These are phyloP conservation scores for Fusarium sp. DNA, from an alignment of 2,329 filamentous ascomycete species.

Conservation along the genomic window DNA sequence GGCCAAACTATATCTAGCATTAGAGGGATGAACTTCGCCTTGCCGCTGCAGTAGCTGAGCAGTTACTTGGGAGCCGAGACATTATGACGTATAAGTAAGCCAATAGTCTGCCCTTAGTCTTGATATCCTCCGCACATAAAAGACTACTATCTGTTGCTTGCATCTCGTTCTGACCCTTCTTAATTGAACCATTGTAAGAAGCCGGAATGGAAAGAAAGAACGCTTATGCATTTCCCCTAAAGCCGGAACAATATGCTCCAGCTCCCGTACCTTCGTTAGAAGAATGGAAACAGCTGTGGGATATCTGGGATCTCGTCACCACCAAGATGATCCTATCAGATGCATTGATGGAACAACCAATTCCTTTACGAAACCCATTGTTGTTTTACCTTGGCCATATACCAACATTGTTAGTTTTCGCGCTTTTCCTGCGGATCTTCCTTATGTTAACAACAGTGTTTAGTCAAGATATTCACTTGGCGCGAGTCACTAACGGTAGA, in stretches of 20 bases:
- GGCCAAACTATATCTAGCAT: neutral
- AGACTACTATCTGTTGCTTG: neutral
- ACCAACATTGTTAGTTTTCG: slow-evolving; percentile 24
- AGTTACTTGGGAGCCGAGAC: neutral
- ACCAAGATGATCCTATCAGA: slow-evolving; percentile 15
- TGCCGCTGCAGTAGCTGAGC: neutral
- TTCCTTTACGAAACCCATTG: slow-evolving; percentile 29
- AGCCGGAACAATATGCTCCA: slow-evolving; percentile 21
- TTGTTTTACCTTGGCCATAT: slow-evolving; percentile 34
- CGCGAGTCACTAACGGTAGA: slow-evolving; percentile 1
- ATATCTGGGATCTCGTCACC: slow-evolving; percentile 33
- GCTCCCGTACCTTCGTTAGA: slow-evolving; percentile 22
- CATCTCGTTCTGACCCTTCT: neutral
- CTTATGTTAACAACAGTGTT: fast-evolving
- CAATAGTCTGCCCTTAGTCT: neutral
- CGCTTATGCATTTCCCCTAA: slow-evolving; percentile 20
- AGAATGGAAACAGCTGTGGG: slow-evolving; percentile 37
- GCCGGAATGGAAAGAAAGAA: neutral
- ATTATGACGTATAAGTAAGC: neutral
- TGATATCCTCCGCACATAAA: neutral
- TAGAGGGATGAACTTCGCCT: neutral
- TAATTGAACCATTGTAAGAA: neutral
- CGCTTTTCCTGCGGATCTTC: fast-evolving
- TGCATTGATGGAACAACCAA: slow-evolving; percentile 33
- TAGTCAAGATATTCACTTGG: slow-evolving; percentile 31